Conservation (phyloP, 176 grass and related monocot genomes). For the Rhynchospora breviuscula region DNA sequence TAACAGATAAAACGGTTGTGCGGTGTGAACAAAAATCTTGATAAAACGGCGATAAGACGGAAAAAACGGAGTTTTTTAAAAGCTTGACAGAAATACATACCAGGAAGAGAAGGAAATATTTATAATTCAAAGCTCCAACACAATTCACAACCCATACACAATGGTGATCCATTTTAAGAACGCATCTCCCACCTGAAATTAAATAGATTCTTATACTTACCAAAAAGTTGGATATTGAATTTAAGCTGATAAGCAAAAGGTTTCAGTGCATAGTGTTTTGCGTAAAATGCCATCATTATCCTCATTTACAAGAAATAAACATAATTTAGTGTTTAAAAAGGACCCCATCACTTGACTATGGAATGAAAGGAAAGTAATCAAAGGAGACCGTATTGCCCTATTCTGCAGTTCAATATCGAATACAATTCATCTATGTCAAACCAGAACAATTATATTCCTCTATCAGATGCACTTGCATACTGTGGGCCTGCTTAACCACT, state of each 20-base stretch:
- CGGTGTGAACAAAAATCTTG: too few relatives aligned
- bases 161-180: slow-evolving; percentile 98
- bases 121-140: slow-evolving; percentile 91
- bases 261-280: not conserved
- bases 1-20: too few relatives aligned
- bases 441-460: not conserved
- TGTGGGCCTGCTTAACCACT: not conserved
- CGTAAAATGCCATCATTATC: not conserved
- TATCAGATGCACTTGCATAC: not conserved
- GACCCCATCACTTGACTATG: not conserved
- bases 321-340: not conserved
- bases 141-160: slow-evolving; percentile 98
- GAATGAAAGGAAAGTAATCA: not conserved
- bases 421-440: not conserved
- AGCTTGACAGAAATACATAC: slow-evolving; percentile 51
- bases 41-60: too few relatives aligned
- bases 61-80: too few relatives aligned
- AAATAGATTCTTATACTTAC: slow-evolving; percentile 4
- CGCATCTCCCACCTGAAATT: slow-evolving; percentile 82
- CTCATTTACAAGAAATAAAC: not conserved
- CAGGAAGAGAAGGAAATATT: slow-evolving; percentile 96
- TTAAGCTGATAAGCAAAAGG: not conserved
- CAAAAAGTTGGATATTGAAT: not conserved
- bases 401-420: not conserved
- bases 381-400: not conserved